Base-by-base conservation (phyloP, 2,329 filamentous ascomycete species). In the Teratosphaeria viscida region DNA sequence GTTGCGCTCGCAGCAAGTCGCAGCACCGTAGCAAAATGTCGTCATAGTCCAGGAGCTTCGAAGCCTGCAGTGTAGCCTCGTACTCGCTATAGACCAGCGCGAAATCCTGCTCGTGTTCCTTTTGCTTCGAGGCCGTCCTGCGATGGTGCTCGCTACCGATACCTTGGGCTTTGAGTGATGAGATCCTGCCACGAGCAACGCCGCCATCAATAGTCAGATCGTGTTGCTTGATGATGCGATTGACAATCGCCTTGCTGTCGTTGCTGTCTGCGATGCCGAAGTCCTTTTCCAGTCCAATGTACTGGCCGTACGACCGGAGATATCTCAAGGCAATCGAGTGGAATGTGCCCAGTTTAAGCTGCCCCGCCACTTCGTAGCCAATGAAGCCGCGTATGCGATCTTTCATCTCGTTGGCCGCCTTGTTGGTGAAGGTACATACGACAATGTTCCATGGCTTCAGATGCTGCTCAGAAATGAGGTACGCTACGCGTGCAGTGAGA, bases 381-480 rank as follows among this genome's bases (percentile, higher is more conserved):
- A 97, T 80, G n/a, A 89, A 81, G 60, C 82, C 86, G 0, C 86
- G 85, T 59, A 97, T 89, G 7, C 92, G 84, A 69, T 90, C 85
- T 68, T 91, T 90, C 92, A 99, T 99, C 77, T 97, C 92, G 19
- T 82, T 83, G 19, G 92, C 90, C 0, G 94, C 92, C 73, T 97
- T 97, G 72, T 96, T 91, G 1, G 94, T 99, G 71, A 99, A 99
- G 0, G 92, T 97, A 62, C 92, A 94, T 61, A 96, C 92, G 61
- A 99, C 86, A 68, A 97, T 85, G 76, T 96, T 90, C 76, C 88
- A 85, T 68, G 92, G 92, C 59, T 84, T 82, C 66, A 90, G 83
- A 52, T 86, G 84, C 66, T 84, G 77, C 67, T 88, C 80, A 56
- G 86, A 83, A 58, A 96, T 82, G 34, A 96, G 84, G 80, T 92